Conservation (phyloP, 176 grass and related monocot species). For the Echinochloa phyllopogon region DNA sequence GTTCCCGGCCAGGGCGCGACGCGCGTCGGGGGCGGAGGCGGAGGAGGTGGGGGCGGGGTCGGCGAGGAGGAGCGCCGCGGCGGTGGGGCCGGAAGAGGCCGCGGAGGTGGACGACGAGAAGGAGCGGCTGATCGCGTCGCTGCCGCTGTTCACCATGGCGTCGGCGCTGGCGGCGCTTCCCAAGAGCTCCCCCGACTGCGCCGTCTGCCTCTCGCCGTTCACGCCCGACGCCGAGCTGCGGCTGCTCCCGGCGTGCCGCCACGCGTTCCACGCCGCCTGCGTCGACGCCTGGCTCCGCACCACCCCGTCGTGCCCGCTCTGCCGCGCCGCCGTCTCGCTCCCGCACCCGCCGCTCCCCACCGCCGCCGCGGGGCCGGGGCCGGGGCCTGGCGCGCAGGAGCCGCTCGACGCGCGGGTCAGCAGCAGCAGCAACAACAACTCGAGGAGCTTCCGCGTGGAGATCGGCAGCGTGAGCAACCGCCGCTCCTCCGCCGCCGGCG, state of each 20-base stretch:
- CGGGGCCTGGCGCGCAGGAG: background rate
- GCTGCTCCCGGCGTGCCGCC: constrained; percentile 83
- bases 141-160: constrained; percentile 86
- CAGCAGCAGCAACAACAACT: constrained; percentile 40
- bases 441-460: constrained; percentile 81
- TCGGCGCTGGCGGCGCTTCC: constrained; percentile 75
- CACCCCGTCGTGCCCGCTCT: constrained; percentile 87
- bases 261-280: constrained; percentile 89
- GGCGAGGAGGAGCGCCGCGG: background rate
- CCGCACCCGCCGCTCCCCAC: constrained; percentile 63
- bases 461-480: constrained; percentile 86
- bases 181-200: constrained; percentile 88
- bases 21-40: constrained; percentile 19
- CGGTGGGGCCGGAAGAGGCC: background rate
- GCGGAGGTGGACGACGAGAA: constrained; percentile 57
- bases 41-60: background rate
- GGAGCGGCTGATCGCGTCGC: constrained; percentile 69
- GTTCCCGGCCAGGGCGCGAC: constrained; percentile 14
- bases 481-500: constrained; percentile 50
- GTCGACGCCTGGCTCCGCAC: constrained; percentile 91
- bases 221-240: constrained; percentile 77
- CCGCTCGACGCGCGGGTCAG: constrained; percentile 18
- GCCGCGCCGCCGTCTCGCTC: constrained; percentile 73
- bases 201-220: constrained; percentile 89
- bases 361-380: background rate